These are phyloP conservation scores for Backusella tarrabulga DNA, from an alignment of 192 early-diverging fungal genomes.

Conservation along the genomic window DNA sequence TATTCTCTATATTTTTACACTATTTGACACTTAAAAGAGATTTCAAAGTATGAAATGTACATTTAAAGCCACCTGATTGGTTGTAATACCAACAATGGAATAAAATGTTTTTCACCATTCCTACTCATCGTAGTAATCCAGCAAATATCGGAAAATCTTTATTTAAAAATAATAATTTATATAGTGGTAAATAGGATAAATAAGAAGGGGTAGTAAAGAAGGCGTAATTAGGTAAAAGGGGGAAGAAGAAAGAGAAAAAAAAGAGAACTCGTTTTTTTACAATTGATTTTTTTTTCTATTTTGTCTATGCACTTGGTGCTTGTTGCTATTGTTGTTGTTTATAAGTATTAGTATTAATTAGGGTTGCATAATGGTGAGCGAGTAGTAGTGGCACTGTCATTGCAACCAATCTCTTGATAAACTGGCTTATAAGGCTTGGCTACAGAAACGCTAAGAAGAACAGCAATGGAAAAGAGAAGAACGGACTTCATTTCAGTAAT, in stretches of 20 bases:
- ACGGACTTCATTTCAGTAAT: not conserved
- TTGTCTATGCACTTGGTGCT: not conserved
- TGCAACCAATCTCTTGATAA: conserved; percentile 1
- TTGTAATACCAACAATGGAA: not conserved
- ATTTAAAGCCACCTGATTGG: not conserved
- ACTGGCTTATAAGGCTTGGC: not conserved
- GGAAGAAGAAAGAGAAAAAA: not conserved
- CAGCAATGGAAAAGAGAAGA: not conserved
- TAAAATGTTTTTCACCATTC: not conserved
- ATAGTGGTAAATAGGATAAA: not conserved
- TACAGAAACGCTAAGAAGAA: not conserved
- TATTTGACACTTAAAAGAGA: not conserved
- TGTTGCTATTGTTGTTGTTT: not conserved
- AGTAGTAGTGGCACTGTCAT: conserved; percentile 2
- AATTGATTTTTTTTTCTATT: not conserved
- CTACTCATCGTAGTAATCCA: not conserved
- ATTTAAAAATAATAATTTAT: not conserved
- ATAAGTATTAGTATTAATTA: not conserved
- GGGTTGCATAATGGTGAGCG: conserved; percentile 5
- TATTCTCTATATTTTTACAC: not conserved
- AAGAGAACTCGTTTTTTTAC: not conserved
- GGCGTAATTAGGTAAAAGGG: not conserved
- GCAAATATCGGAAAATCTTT: not conserved
- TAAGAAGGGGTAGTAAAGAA: not conserved
- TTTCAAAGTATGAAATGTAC: not conserved